phyloP scores from a whole-genome alignment of 2,329 filamentous ascomycete genomes.

The Achaetomium macrosporum region DNA sequence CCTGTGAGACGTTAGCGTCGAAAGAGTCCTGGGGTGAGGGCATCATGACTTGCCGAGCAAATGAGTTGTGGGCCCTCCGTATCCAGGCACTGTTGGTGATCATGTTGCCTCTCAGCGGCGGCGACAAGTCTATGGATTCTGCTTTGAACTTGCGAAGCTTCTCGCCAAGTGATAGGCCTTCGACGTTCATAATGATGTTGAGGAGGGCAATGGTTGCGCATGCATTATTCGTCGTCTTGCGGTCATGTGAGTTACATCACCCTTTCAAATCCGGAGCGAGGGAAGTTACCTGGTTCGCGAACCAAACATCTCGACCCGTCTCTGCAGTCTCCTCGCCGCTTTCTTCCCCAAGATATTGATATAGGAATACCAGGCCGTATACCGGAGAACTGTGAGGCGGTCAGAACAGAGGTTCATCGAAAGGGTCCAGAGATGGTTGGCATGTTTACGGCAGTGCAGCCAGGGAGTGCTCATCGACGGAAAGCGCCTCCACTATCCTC shows the following conservation, averaged over 20 bases:
- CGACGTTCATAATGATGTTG: conserved; percentile 86
- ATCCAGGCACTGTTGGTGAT: conserved; percentile 72
- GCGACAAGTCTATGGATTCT: conserved; percentile 61
- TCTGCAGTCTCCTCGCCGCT: conserved; percentile 45
- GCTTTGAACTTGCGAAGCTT: conserved; percentile 67
- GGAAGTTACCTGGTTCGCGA: conserved; percentile 72
- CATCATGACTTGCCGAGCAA: conserved; percentile 53
- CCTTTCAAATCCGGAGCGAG: neutral
- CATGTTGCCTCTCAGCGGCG: conserved; percentile 68
- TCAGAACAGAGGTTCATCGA: neutral
- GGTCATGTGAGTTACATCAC: neutral
- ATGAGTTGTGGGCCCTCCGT: conserved; percentile 80
- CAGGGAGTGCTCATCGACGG: conserved; percentile 61
- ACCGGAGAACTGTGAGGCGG: conserved; percentile 55
- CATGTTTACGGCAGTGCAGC: conserved; percentile 53
- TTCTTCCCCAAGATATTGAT: conserved; percentile 57
- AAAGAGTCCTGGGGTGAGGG: neutral
- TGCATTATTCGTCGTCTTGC: conserved; percentile 71
- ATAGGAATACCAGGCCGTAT: conserved; percentile 85
- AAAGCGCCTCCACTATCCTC: conserved; percentile 70
- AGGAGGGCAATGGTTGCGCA: conserved; percentile 90
- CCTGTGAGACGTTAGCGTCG: conserved; percentile 32
- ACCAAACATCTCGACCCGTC: conserved; percentile 67
- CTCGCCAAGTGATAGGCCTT: conserved; percentile 60
- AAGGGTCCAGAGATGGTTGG: neutral